Evolutionary conservation across 768 basidiomycete genomes (phyloP), one percentile per base, ranked within the genome.

Genomic region (Strobilomyces dryophilus): DNA sequence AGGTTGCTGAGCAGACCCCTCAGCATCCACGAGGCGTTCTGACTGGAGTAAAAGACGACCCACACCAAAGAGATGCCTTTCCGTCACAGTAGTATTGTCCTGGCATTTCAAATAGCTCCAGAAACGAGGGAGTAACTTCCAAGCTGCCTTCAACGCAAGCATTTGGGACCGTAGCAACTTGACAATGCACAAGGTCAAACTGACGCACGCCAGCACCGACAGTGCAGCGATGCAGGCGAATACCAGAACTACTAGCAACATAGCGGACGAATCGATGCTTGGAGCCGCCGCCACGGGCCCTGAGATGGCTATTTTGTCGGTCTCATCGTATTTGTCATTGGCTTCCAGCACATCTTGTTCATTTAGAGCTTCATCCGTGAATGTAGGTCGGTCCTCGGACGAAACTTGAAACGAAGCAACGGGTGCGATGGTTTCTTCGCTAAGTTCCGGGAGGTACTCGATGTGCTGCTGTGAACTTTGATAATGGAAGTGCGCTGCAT

Each of bases 401-500:
- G 34, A 51, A 34, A 61, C 45, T 52, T 57, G 57, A 65, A 63
- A 40, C 61, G 72, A 51, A 18, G 71, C 61, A 44, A 66, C 43
- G n/a, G 65, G 66, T 49, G 66, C 68, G 41, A 66, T 54, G 31
- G 62, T 61, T 42, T 66, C 66, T 26, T 53, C 57, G 18, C 59
- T 61, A 32, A 68, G 61, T 41, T 63, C 55, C 24, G 70, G 63
- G 52, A 71, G 62, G 29, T 66, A 57, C 35, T 60, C 66, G 34
- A 62, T 59, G 45, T 70, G 71, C 21, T 70, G 63, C 43, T 69
- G 62, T 29, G 63, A 47, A 34, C 63, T 66, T 36, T 68, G 64
- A 52, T 66, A 52, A 51, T 64, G 68, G 29, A 76, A 60, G 53
- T 65, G 61, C n/a, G 67, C 45, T 41, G 69, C 51, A 35, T 63